Conservation (phyloP, 139 green algal genomes). For the Picochlorum sp. region DNA sequence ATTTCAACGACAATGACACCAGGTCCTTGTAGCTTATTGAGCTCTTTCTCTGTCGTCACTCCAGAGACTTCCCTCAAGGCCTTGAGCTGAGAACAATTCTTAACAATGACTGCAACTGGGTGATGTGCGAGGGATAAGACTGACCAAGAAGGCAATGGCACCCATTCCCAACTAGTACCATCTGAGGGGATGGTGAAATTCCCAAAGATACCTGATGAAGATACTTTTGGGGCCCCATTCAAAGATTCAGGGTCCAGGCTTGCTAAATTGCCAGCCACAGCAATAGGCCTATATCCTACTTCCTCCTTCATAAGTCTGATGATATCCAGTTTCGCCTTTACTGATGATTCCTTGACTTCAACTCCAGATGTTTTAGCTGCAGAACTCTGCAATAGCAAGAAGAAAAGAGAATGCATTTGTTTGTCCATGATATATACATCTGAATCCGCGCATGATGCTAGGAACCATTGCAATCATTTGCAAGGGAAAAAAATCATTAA, state of each 20-base stretch:
- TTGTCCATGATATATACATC: no score
- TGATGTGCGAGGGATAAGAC: conserved; percentile 37
- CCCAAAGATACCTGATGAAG: conserved; percentile 43
- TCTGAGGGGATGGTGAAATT: conserved; percentile 30
- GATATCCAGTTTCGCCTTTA: conserved; percentile 20
- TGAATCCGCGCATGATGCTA: no score
- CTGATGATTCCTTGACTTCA: conserved; percentile 7
- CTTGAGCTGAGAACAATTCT: conserved; percentile 35
- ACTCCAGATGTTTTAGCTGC: conserved; percentile 1
- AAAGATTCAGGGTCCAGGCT: conserved; percentile 17
- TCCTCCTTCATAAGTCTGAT: conserved; percentile 55
- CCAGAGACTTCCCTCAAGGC: conserved; percentile 19
- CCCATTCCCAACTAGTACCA: neutral
- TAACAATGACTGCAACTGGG: conserved; percentile 43
- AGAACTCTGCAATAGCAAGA: neutral
- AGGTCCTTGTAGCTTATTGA: conserved; percentile 30
- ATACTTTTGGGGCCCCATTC: conserved; percentile 27
- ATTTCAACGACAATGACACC: conserved; percentile 55
- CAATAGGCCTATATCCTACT: conserved; percentile 41
- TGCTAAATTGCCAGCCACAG: conserved; percentile 25
- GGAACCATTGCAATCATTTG: neutral
- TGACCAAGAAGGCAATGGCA: conserved; percentile 59
- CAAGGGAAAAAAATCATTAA: no score
- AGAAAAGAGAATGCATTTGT: no score
- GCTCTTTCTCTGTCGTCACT: conserved; percentile 50